Conservation (phyloP, 2,329 filamentous ascomycete genomes). For the Exophiala lecanii-corni region DNA sequence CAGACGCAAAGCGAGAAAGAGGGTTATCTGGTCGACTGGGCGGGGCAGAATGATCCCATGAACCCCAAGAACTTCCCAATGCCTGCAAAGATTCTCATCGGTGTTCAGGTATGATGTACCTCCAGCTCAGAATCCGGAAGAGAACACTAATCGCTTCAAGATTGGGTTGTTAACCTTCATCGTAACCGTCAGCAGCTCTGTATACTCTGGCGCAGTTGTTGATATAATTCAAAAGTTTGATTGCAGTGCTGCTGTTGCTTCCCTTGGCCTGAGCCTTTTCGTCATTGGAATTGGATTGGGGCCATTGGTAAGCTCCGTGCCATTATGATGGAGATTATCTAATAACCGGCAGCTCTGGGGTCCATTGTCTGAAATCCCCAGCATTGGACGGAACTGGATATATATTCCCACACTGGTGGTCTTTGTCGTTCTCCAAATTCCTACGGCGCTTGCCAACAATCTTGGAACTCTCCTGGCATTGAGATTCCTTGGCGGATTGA, state of each 20-base stretch:
- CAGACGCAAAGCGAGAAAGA: not conserved
- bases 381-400: slow-evolving; percentile 27
- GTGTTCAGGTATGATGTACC: not conserved
- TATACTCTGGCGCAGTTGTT: not conserved
- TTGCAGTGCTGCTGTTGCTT: not conserved
- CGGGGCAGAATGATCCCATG: not conserved
- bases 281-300: not conserved
- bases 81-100: not conserved
- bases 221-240: not conserved
- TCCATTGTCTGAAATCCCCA: not conserved
- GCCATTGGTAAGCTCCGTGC: not conserved
- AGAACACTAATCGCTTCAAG: not conserved
- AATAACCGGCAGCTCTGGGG: not conserved
- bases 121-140: not conserved
- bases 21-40: not conserved
- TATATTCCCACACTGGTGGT: slow-evolving; percentile 31
- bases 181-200: not conserved
- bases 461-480: not conserved
- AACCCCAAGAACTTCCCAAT: not conserved
- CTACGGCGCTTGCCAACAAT: slow-evolving; percentile 27
- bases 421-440: slow-evolving; percentile 33
- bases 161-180: not conserved
- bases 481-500: not conserved
- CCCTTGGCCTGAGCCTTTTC: not conserved
- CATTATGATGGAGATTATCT: not conserved